phyloP scores from a whole-genome alignment of 306 rosid genomes.

The Acacia melanoxylon region DNA sequence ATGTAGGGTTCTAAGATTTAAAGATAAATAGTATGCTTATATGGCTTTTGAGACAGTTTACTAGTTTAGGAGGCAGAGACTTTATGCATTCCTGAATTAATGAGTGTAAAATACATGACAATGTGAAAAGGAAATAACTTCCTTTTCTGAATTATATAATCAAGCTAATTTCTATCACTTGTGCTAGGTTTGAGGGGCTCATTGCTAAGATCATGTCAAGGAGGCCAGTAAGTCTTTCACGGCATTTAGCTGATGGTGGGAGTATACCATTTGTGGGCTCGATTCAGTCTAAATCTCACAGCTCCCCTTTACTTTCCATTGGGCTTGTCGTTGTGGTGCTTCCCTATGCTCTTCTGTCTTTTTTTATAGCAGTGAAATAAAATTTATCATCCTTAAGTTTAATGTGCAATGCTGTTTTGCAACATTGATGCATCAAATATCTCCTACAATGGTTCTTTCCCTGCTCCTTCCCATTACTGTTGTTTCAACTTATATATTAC shows the following conservation, averaged over 20 bases:
- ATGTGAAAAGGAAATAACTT: not conserved
- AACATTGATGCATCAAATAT: not conserved
- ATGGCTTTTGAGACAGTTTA: not conserved
- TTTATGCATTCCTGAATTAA: not conserved
- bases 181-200: slow-evolving; percentile 46
- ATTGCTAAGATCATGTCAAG: slow-evolving; percentile 74
- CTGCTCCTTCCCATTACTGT: not conserved
- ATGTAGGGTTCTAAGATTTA: not conserved
- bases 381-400: slow-evolving; percentile 18
- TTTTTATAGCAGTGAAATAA: not conserved
- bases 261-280: slow-evolving; percentile 65
- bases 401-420: slow-evolving; percentile 7
- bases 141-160: slow-evolving; percentile 27
- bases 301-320: slow-evolving; percentile 78
- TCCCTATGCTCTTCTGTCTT: not conserved
- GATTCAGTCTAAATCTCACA: slow-evolving; percentile 75
- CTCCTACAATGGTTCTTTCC: not conserved
- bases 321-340: slow-evolving; percentile 85
- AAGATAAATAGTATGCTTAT: not conserved
- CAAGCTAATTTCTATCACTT: slow-evolving; percentile 24
- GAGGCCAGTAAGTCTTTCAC: slow-evolving; percentile 85
- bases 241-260: slow-evolving; percentile 73
- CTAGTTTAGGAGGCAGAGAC: not conserved
- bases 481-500: slow-evolving; percentile 6
- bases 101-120: not conserved